Percentiles rank a stretch among this genome's conserved stretches.
These are phyloP conservation scores for Botrytis cinerea DNA, from an alignment of 2,329 filamentous ascomycete species.

Conservation along the genomic window DNA sequence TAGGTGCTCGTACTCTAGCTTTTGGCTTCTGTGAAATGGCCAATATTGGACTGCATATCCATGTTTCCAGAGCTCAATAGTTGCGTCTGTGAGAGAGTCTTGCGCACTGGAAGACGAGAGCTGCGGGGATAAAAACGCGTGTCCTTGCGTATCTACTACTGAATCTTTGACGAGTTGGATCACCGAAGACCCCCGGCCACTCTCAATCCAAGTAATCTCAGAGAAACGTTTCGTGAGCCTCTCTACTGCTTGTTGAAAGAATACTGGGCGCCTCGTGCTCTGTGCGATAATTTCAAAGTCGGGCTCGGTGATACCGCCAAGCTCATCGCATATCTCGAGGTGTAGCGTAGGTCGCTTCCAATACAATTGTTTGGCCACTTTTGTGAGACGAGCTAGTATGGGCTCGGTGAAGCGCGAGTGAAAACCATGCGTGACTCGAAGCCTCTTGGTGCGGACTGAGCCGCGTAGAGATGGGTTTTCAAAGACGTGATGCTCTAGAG, in stretches of 20 bases:
- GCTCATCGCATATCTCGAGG: conserved; percentile 14
- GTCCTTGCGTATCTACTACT: neutral
- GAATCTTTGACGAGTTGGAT: neutral
- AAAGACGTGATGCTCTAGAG: conserved; percentile 24
- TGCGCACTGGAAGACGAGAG: neutral
- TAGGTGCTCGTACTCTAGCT: conserved; percentile 28
- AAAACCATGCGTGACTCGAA: conserved; percentile 40
- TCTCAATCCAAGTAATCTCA: too few species aligned
- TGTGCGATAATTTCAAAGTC: too few species aligned
- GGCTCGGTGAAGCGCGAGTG: conserved; percentile 39
- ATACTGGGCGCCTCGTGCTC: too few species aligned
- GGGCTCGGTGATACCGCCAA: neutral
- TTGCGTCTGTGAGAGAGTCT: conserved; percentile 35
- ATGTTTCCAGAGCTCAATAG: conserved; percentile 38
- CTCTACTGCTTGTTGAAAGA: too few species aligned
- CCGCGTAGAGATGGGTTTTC: conserved; percentile 24
- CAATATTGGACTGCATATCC: conserved; percentile 34
- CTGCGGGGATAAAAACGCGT: neutral
- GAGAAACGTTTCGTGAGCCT: too few species aligned
- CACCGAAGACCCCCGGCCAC: too few species aligned
- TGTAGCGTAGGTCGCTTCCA: conserved; percentile 32
- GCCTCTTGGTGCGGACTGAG: conserved; percentile 25
- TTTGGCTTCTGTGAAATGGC: conserved; percentile 41
- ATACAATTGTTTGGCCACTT: conserved; percentile 31
- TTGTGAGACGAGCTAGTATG: conserved; percentile 30